phyloP scores from a whole-genome alignment of 1,284 basidiomycete species.

The Stereum hirsutum region DNA sequence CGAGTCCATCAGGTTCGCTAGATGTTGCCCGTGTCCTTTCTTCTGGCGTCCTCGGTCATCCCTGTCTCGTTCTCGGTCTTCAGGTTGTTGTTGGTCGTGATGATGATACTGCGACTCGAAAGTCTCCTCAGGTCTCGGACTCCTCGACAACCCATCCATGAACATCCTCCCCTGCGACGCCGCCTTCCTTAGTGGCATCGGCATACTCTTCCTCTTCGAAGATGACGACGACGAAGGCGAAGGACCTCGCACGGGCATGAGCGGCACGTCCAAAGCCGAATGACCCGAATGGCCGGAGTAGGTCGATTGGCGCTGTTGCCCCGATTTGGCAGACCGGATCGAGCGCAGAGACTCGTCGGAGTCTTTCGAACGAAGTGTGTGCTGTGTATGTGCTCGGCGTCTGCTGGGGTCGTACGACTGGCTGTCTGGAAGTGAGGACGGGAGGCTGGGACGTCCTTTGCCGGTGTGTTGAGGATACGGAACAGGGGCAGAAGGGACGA shows the following conservation, averaged over 20 bases:
- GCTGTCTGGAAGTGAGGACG: not conserved
- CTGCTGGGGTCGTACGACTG: not conserved
- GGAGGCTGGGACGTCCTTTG: conserved; percentile 1
- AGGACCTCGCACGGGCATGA: conserved; percentile 4
- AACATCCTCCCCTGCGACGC: conserved; percentile 23
- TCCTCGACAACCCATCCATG: conserved; percentile 18
- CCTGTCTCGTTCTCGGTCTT: conserved; percentile 32
- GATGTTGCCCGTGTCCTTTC: conserved; percentile 14
- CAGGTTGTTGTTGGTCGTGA: conserved; percentile 16
- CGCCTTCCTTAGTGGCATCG: conserved; percentile 25
- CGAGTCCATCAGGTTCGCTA: conserved; percentile 11
- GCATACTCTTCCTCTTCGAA: conserved; percentile 36
- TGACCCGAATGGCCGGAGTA: conserved; percentile 13
- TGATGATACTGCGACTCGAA: not conserved
- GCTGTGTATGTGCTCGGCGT: too few relatives aligned
- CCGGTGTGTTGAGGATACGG: not conserved
- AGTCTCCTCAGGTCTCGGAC: too few relatives aligned
- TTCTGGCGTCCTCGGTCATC: conserved; percentile 27
- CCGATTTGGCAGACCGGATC: conserved; percentile 28
- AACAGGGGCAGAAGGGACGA: not conserved
- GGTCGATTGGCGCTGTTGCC: conserved; percentile 21
- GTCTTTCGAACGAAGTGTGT: too few relatives aligned
- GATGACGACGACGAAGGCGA: conserved; percentile 13
- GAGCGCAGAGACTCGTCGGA: conserved; percentile 35
- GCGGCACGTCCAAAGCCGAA: too few relatives aligned